Conservation (phyloP, 2,329 filamentous ascomycete species). For the Hymenotorrendiella dingleyae region DNA sequence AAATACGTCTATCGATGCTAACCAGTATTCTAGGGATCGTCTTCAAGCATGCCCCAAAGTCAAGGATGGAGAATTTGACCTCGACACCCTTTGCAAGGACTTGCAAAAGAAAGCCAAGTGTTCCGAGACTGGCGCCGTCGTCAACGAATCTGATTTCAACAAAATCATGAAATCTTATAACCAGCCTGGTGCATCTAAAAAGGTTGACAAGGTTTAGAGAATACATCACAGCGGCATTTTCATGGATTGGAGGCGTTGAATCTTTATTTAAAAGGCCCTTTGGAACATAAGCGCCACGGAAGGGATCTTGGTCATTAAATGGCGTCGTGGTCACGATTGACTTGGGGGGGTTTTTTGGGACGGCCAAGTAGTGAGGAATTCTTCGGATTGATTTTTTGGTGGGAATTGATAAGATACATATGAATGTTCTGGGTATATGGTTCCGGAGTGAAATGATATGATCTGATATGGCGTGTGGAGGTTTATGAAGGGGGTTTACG, state of each 20-base stretch:
- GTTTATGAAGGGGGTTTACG: no score
- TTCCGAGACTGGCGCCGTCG: constrained; percentile 82
- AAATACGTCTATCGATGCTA: not conserved
- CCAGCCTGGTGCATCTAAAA: constrained; percentile 25
- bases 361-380: not conserved
- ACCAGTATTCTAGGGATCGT: constrained; percentile 63
- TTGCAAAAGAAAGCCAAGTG: constrained; percentile 94
- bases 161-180: constrained; percentile 65
- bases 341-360: not conserved
- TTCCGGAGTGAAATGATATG: no score
- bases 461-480: no score
- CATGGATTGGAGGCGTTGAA: constrained; percentile 5
- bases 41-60: constrained; percentile 82
- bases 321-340: constrained; percentile 4
- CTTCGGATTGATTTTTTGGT: not conserved
- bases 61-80: constrained; percentile 84
- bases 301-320: constrained; percentile 7
- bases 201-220: constrained; percentile 3
- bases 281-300: constrained; percentile 2
- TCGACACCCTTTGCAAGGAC: constrained; percentile 87
- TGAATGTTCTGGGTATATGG: no score
- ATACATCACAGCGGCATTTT: constrained; percentile 5
- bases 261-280: not conserved
- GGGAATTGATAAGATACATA: not conserved
- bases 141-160: constrained; percentile 85